A percentile compares a stretch with the other conserved stretches of the same genome.
phyloP scores from a whole-genome alignment of 2,329 filamentous ascomycete genomes.

The Orbilia oligospora region DNA sequence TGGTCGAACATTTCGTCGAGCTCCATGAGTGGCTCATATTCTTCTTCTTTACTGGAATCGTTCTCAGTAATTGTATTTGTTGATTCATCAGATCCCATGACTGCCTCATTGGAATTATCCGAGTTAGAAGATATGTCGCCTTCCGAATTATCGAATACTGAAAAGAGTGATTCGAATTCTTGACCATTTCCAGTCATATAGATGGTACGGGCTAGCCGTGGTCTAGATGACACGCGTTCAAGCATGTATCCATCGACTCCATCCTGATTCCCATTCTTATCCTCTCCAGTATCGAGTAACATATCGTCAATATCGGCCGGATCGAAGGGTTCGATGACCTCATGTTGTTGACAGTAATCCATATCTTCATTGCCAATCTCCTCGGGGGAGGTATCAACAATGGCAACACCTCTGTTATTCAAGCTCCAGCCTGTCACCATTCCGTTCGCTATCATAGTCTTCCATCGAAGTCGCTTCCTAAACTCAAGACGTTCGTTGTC shows the following conservation, averaged over 20 bases:
- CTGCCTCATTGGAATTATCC: slow-evolving; percentile 6
- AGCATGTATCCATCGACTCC: slow-evolving; percentile 27
- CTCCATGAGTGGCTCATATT: not conserved
- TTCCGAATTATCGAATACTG: not conserved
- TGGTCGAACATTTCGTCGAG: slow-evolving; percentile 7
- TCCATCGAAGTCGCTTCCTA: slow-evolving; percentile 24
- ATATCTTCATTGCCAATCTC: not conserved
- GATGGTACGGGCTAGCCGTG: not conserved
- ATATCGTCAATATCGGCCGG: slow-evolving; percentile 1
- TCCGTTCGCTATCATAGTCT: slow-evolving; percentile 25
- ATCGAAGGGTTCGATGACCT: slow-evolving; percentile 28
- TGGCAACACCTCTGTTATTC: slow-evolving; percentile 7
- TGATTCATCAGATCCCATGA: slow-evolving; percentile 5
- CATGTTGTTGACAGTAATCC: slow-evolving; percentile 23
- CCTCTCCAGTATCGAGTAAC: not conserved
- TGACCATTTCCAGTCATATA: not conserved
- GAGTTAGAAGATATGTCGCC: slow-evolving; percentile 15
- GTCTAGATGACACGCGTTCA: not conserved
- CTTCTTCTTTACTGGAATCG: not conserved
- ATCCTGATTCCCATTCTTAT: slow-evolving; percentile 1
- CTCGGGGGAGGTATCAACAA: slow-evolving; percentile 4
- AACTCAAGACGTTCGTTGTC: slow-evolving; percentile 43
- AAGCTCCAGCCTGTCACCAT: slow-evolving; percentile 37
- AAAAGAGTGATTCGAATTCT: not conserved
- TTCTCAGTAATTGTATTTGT: not conserved